Evolutionary conservation across 768 basidiomycete species (phyloP).

Genomic region (Mycena pura): DNA sequence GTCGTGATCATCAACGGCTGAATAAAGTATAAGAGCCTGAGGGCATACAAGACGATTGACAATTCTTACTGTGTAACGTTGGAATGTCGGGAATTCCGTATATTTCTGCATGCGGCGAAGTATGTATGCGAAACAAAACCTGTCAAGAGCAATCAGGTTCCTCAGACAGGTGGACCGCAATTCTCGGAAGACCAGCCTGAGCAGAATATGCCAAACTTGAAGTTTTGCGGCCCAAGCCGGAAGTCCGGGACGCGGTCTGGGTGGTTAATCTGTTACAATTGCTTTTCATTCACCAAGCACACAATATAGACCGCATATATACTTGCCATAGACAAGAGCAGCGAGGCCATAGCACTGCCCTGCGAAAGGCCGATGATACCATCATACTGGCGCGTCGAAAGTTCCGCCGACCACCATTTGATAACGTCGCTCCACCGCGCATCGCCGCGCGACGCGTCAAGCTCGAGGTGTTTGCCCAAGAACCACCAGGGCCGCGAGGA

Average conservation of each 20-base stretch:
- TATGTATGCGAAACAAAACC: conserved; percentile 28
- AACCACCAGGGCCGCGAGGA: conserved; percentile 29
- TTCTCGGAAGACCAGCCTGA: conserved; percentile 22
- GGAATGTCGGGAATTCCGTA: conserved; percentile 30
- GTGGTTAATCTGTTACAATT: conserved; percentile 20
- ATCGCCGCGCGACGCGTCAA: conserved; percentile 2
- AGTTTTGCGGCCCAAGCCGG: conserved; percentile 19
- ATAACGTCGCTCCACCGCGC: conserved; percentile 21
- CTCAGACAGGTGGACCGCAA: too few species aligned
- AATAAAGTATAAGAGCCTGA: neutral
- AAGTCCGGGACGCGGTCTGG: conserved; percentile 29
- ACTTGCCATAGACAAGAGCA: conserved; percentile 30
- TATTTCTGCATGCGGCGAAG: conserved; percentile 27
- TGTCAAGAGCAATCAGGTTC: too few species aligned
- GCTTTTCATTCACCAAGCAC: neutral
- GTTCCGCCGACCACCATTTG: conserved; percentile 30
- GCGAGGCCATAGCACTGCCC: conserved; percentile 30
- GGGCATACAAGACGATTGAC: neutral
- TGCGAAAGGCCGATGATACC: conserved; percentile 32
- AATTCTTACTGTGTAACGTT: conserved; percentile 28
- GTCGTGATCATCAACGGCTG: conserved; percentile 29
- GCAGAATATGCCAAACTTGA: conserved; percentile 32
- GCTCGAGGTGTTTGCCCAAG: conserved; percentile 17
- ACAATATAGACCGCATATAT: neutral
- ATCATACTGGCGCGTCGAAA: conserved; percentile 29